Percentiles rank a stretch among this genome's conserved stretches.
phyloP scores from a whole-genome alignment of 1,284 basidiomycete genomes.

The Malassezia sp. region DNA sequence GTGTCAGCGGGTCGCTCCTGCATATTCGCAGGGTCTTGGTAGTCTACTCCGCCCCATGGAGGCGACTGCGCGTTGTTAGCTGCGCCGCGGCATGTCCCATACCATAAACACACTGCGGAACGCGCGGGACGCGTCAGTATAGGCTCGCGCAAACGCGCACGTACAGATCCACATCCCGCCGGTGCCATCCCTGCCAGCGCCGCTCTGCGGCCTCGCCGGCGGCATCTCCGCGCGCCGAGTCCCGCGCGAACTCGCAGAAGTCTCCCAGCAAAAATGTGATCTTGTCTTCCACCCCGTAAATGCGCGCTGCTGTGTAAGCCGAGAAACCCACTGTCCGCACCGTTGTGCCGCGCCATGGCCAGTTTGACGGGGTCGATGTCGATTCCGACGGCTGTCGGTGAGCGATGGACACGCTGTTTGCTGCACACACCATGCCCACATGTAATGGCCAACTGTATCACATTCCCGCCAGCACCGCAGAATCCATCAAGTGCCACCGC shows the following conservation, averaged over 20 bases:
- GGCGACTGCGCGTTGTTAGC: slow-evolving; percentile 22
- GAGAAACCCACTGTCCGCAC: neutral
- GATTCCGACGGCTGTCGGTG: slow-evolving; percentile 66
- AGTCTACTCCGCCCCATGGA: slow-evolving; percentile 41
- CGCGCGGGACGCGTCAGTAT: too few relatives aligned
- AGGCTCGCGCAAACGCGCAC: neutral
- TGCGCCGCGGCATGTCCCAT: neutral
- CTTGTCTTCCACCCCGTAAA: slow-evolving; percentile 83
- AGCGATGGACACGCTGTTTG: neutral
- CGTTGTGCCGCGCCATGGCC: slow-evolving; percentile 75
- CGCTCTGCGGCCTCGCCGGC: slow-evolving; percentile 11
- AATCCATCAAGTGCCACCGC: slow-evolving; percentile 70
- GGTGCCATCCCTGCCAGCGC: slow-evolving; percentile 20
- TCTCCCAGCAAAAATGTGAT: slow-evolving; percentile 89
- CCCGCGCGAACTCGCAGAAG: slow-evolving; percentile 64
- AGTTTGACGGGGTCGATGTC: slow-evolving; percentile 74
- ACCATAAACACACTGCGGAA: slow-evolving; percentile 4
- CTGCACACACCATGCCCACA: slow-evolving; percentile 57
- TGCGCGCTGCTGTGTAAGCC: slow-evolving; percentile 48
- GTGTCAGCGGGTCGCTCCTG: too few relatives aligned
- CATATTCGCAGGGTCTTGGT: slow-evolving; percentile 13
- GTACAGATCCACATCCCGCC: slow-evolving; percentile 9
- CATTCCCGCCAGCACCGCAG: slow-evolving; percentile 93
- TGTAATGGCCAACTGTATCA: slow-evolving; percentile 89
- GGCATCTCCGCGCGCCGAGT: slow-evolving; percentile 54